phyloP scores from a whole-genome alignment of 768 basidiomycete species.

The Tylopilus intermedius region DNA sequence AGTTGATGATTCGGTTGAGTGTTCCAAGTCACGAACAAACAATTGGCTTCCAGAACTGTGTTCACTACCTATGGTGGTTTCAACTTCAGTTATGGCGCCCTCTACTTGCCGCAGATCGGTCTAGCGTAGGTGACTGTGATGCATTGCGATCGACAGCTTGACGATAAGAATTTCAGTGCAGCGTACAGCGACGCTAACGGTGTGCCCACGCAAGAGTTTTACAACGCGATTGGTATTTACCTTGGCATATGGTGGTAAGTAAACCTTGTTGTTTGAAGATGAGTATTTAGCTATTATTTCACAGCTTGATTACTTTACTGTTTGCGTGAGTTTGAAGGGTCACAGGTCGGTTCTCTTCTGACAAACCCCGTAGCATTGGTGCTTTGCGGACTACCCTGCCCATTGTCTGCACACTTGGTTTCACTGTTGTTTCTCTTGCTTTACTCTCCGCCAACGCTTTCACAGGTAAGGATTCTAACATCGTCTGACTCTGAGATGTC shows the following conservation, averaged over 20 bases:
- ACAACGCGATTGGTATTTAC: conserved; percentile 25
- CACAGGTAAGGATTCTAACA: conserved; percentile 17
- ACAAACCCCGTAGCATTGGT: conserved; percentile 14
- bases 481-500: not conserved
- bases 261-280: not conserved
- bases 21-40: not conserved
- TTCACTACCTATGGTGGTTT: conserved; percentile 28
- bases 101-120: conserved; percentile 25
- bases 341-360: not conserved
- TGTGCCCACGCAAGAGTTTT: conserved; percentile 22
- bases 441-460: conserved; percentile 25
- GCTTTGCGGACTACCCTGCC: conserved; percentile 25
- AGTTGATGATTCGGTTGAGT: not conserved
- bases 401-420: conserved; percentile 19
- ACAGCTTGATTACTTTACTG: conserved; percentile 25
- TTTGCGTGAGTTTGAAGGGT: conserved; percentile 13
- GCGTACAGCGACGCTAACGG: conserved; percentile 26
- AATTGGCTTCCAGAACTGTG: conserved; percentile 16
- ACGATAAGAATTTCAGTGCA: conserved; percentile 11
- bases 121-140: conserved; percentile 18
- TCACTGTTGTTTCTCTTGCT: conserved; percentile 21
- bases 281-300: not conserved
- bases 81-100: conserved; percentile 27
- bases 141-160: not conserved
- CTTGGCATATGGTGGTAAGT: conserved; percentile 26